Evolutionary conservation across 495 filamentous ascomycete species (phyloP).

Genomic region (Hypoxylon fragiforme): DNA sequence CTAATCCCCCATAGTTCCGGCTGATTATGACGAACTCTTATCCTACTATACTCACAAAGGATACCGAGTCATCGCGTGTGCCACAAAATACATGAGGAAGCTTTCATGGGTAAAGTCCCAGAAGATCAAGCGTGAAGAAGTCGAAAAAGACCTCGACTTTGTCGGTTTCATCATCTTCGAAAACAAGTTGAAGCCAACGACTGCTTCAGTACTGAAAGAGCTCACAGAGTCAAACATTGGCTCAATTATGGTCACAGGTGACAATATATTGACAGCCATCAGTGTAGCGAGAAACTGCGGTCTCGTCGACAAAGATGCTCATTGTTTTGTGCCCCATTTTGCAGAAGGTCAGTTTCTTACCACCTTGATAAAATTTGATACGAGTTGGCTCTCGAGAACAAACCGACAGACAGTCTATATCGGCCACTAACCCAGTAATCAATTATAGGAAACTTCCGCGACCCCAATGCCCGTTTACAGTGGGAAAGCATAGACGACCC

Average conservation of each 20-base stretch:
- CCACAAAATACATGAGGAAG: slow-evolving; percentile 81
- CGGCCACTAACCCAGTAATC: slow-evolving; percentile 2
- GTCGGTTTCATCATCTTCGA: slow-evolving; percentile 98
- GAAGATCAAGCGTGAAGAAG: slow-evolving; percentile 84
- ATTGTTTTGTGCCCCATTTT: slow-evolving; percentile 93
- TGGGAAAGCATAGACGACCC: slow-evolving; percentile 95
- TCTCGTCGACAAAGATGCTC: slow-evolving; percentile 75
- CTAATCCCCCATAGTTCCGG: slow-evolving; percentile 66
- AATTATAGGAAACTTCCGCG: slow-evolving; percentile 58
- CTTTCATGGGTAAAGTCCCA: slow-evolving; percentile 92
- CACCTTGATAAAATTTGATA: no score
- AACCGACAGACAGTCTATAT: no score
- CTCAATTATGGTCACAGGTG: slow-evolving; percentile 95
- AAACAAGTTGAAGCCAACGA: slow-evolving; percentile 92
- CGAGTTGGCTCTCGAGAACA: no score
- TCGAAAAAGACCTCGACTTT: slow-evolving; percentile 81
- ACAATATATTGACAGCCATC: slow-evolving; percentile 97
- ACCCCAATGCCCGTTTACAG: slow-evolving; percentile 67
- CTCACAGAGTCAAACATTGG: slow-evolving; percentile 84
- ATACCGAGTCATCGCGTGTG: slow-evolving; percentile 96
- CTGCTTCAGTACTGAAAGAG: slow-evolving; percentile 75
- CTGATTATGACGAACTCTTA: slow-evolving; percentile 85
- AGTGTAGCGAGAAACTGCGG: slow-evolving; percentile 94
- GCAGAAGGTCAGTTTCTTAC: slow-evolving; percentile 59
- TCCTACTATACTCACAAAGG: slow-evolving; percentile 91